These are phyloP conservation scores for Xylaria nigripes DNA, from an alignment of 495 filamentous ascomycete species.

Conservation along the genomic window DNA sequence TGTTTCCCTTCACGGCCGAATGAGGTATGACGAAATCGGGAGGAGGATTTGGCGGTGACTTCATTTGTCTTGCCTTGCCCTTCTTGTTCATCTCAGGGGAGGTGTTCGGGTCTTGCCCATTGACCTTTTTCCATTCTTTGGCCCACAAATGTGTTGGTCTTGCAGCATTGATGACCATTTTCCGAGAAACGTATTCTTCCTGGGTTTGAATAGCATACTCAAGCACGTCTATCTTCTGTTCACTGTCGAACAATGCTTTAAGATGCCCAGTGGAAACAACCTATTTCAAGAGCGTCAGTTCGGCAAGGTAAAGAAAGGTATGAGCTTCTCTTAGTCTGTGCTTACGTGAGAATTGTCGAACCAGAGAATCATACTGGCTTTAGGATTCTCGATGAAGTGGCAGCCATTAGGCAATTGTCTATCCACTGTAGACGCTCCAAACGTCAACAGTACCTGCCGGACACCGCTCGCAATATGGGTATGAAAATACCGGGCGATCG, in stretches of 20 bases:
- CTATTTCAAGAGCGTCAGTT: constrained; percentile 28
- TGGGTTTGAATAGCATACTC: constrained; percentile 57
- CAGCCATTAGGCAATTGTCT: constrained; percentile 49
- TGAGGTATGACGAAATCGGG: constrained; percentile 53
- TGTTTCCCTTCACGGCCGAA: constrained; percentile 51
- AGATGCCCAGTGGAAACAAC: constrained; percentile 56
- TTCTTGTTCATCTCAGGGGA: constrained; percentile 70
- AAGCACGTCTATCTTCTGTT: constrained; percentile 65
- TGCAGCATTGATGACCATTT: constrained; percentile 44
- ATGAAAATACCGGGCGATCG: constrained; percentile 70
- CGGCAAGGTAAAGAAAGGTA: neutral
- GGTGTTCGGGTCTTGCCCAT: constrained; percentile 51
- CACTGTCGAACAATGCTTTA: constrained; percentile 55
- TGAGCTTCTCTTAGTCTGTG: constrained; percentile 1
- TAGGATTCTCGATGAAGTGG: constrained; percentile 54
- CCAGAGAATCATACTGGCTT: constrained; percentile 63
- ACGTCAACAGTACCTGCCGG: constrained; percentile 65
- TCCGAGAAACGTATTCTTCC: constrained; percentile 61
- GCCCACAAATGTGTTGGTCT: constrained; percentile 46
- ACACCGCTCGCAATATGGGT: constrained; percentile 81
- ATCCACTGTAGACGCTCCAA: constrained; percentile 51
- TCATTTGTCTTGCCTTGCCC: constrained; percentile 44
- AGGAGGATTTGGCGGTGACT: constrained; percentile 42
- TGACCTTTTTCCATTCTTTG: constrained; percentile 47
- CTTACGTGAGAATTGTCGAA: constrained; percentile 63